Conservation (phyloP, 2,329 filamentous ascomycete species). For the Ophiostoma sp. region DNA sequence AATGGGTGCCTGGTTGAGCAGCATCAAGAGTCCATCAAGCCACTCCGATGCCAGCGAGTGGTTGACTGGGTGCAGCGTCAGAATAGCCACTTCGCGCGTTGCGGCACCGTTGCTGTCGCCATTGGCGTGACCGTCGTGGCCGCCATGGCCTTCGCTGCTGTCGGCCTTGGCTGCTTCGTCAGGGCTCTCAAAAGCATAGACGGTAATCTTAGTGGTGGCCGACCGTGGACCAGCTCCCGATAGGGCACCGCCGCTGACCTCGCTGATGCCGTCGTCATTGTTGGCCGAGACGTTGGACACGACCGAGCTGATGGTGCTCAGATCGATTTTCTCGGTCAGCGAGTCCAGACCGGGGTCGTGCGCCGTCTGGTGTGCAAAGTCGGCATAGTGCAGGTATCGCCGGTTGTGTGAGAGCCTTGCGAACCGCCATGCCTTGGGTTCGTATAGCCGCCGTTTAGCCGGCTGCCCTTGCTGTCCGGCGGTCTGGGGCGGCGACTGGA, state of each 20-base stretch:
- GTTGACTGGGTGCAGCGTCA: conserved; percentile 76
- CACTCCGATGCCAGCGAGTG: conserved; percentile 88
- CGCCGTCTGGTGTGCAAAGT: conserved; percentile 63
- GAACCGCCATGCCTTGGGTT: conserved; percentile 67
- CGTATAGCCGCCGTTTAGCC: conserved; percentile 38
- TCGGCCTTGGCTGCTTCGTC: conserved; percentile 32
- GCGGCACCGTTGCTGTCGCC: conserved; percentile 11
- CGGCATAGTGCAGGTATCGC: conserved; percentile 81
- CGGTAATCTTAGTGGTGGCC: conserved; percentile 79
- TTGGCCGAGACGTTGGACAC: conserved; percentile 82
- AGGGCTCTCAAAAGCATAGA: conserved; percentile 63
- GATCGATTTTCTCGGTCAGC: conserved; percentile 76
- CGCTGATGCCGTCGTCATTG: conserved; percentile 46
- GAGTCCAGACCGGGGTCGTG: conserved; percentile 66
- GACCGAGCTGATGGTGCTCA: conserved; percentile 83
- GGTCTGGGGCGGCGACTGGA: conserved; percentile 34
- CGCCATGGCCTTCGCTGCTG: conserved; percentile 30
- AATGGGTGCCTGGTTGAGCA: conserved; percentile 90
- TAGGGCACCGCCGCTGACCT: conserved; percentile 34
- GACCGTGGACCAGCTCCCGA: conserved; percentile 31
- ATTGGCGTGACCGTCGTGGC: conserved; percentile 31
- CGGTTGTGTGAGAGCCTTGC: conserved; percentile 87
- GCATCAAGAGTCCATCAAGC: conserved; percentile 91
- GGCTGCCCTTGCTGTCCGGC: conserved; percentile 32
- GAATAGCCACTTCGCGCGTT: conserved; percentile 59